Base-by-base conservation (phyloP, 805 yeast species). In the Starmera pachycereana region DNA sequence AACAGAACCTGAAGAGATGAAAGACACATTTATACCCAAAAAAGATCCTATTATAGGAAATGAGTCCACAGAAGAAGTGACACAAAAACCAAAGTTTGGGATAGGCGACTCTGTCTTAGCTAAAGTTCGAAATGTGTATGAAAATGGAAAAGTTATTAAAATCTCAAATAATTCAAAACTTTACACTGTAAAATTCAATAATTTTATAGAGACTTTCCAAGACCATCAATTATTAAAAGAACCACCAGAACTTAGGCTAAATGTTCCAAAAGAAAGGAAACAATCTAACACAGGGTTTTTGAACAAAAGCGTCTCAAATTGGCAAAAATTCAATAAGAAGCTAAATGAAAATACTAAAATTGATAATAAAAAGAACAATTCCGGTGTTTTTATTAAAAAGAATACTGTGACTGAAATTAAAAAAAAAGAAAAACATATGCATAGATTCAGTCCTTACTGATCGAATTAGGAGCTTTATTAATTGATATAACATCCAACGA, bases 241-340 rank as follows among this genome's bases (percentile, higher is more conserved):
- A 31, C 52, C 53, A 9, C 40, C 37, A 27, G 37, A 43, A 18
- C n/a, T 35, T 12, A n/a, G 12, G n/a, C 14, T 35, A 2, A 38
- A 40, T 4, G 33, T 36, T 22, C 33, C 42, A 19, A 40, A 13
- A 16, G 12, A 8, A 13, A 28, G 27, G 22, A 14, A 29, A 40
- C 4, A 42, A 42, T 33, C 37, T 38, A 34, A 39, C 37, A n/a
- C 42, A 45, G 28, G 39, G 37, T 12, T 40, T 39, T 14, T 50
- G 10, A 37, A 42, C 33, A 44, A 42, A 25, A 40, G 42, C 40
- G 52, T 43, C 6, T 38, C 44, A 29, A 46, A 40, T 34, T 50
- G 54, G 54, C 41, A 47, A 33, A 43, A 28, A 16, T 50, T 50
- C 29, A 42, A n/a, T 12, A 48, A 47, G 33, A 48, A 48, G 41